Base-by-base conservation (phyloP, 164 flowering plant species). In the Vitis rupestris region DNA sequence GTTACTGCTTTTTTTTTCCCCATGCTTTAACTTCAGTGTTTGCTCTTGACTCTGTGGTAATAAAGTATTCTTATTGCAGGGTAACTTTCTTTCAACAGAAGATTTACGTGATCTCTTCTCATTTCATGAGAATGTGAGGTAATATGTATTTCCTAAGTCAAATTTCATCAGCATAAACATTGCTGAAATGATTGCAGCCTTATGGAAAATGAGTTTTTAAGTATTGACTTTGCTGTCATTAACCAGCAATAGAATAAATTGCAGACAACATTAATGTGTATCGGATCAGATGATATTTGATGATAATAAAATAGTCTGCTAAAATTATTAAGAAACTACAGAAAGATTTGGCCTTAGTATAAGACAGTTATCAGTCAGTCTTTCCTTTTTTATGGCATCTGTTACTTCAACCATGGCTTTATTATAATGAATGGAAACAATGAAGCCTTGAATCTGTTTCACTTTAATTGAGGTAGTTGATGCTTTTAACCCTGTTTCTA, bases 81-180 rank as follows among this genome's bases (percentile, higher is more conserved):
- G 87, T 8, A 96, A 89, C 74, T 68, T 68, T 61, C 83, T 96
- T 67, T 96, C 99, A 29, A 76, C 82, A 12, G 98, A 96, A 85
- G 98, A 93, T 74, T 78, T 96, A 49, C 95, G 97, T 6, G 95
- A 96, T 82, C 84, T 96, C 71, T 93, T 96, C 78, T 84, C 93
- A 19, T 88, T 88, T 82, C 86, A 82, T 71, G 95, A 83, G 66
- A 77, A 83, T 74, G 79, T 73, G 55, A 93, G 97, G 98, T 93
- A 76, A 66, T 59, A 11, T 48, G 15, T 13, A 4, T 61, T 53
- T 23, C n/a, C 19, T 37, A 2, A 48, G 51, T 50, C 6, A 13
- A 12, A 19, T 16, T n/a, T 9, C 9, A 27, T 47, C 16, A 13
- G 54, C 16, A 48, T 51, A 14, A 55, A 14, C 50, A 15, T 52